Evolutionary conservation across 306 rosid species (phyloP), one percentile per base, ranked within the genome.

Genomic region (Quercus aquifolioides): DNA sequence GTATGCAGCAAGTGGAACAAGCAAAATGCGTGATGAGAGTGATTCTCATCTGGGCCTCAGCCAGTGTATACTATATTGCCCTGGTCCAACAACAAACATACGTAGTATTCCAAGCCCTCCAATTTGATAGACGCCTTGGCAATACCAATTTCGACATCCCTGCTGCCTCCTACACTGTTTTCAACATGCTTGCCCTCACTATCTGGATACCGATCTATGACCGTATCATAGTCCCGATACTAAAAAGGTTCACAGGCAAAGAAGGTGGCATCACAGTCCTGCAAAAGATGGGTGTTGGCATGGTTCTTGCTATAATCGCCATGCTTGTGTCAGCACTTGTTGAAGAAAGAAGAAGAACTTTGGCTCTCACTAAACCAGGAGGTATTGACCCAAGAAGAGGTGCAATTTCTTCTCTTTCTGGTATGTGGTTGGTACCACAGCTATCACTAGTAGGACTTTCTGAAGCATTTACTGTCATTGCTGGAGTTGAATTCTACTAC

Each of bases 1-100:
- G 88, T 67, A 63, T 85, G 51, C 98, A 94, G 78, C 94, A 94
- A 86, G 97, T 94, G 88, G 98, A 94, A 85, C 97, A 92, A 82
- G 78, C 81, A 73, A 94, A 94, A 72, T 90, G 97, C 74, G 26
- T 91, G 62, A 5, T 86, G 55, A 94, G 95, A 83, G 90, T 91
- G 8, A 62, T 94, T 18, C 98, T 97, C 17, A 81, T 92, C 69
- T 90, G 92, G 95, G 15, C 81, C 5, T 33, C 97, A 52, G 90
- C 82, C 26, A 58, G 87, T 43, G 7, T 86, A 6, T 91, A 74
- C 83, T 25, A 74, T 55, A 0, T 86, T 51, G 81, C 77, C 7
- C 78, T 85, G 5, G 86, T 79, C 31, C 99, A 92, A 76, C 91
- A 84, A 55, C 78, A 87, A 55, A 91, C 97, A 1, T 56, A 86